phyloP scores from a whole-genome alignment of 2,329 filamentous ascomycete species.

The Phyllosticta paracitricarpa region DNA sequence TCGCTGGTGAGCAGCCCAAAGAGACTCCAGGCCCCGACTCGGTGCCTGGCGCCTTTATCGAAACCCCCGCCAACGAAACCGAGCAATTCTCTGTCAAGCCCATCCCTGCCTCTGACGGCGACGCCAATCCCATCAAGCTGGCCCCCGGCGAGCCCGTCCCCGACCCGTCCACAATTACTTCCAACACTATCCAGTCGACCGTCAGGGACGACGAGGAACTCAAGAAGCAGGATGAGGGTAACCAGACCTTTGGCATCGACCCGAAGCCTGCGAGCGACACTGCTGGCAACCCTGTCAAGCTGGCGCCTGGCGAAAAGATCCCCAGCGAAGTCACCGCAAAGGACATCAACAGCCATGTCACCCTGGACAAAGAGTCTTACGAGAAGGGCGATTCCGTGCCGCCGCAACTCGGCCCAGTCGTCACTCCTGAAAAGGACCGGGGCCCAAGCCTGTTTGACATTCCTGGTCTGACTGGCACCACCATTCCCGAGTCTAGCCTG shows the following conservation, averaged over 20 bases:
- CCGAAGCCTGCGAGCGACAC: conserved; percentile 50
- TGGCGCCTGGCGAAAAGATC: conserved; percentile 71
- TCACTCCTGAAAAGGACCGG: conserved; percentile 34
- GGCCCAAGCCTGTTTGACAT: conserved; percentile 37
- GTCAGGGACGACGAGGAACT: conserved; percentile 25
- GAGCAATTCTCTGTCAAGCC: conserved; percentile 47
- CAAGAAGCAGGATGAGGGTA: conserved; percentile 21
- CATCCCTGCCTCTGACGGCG: conserved; percentile 47
- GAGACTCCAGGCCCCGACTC: conserved; percentile 19
- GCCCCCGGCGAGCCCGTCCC: conserved; percentile 74
- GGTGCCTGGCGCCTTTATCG: conserved; percentile 60
- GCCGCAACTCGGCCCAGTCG: conserved; percentile 35
- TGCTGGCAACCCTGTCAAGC: conserved; percentile 65
- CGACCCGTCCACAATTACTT: conserved; percentile 50
- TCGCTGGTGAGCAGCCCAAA: conserved; percentile 45
- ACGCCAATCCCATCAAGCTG: conserved; percentile 70
- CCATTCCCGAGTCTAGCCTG: conserved; percentile 76
- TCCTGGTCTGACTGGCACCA: conserved; percentile 44
- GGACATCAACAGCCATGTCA: conserved; percentile 55
- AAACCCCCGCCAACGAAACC: conserved; percentile 51
- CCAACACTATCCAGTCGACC: conserved; percentile 60
- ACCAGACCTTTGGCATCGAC: conserved; percentile 45
- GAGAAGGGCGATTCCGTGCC: conserved; percentile 59
- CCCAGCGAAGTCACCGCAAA: conserved; percentile 53
- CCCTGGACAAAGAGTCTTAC: conserved; percentile 75